Percentiles rank a stretch among this genome's conserved stretches.
These are phyloP conservation scores for Mortierella sp. DNA, from an alignment of 371 early-diverging fungal species.

Conservation along the genomic window DNA sequence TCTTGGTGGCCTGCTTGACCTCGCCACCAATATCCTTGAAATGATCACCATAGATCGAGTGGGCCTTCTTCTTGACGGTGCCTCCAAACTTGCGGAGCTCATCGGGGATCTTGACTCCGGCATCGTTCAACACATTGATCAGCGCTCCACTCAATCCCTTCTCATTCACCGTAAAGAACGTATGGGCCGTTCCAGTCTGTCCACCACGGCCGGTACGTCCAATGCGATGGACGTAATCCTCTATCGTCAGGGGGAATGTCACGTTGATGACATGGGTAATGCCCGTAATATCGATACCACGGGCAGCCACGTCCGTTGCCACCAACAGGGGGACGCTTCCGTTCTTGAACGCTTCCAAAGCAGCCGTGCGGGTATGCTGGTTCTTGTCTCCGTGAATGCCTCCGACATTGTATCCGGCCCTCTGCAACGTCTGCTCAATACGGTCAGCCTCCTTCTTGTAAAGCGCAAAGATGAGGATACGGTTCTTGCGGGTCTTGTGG, in stretches of 20 bases:
- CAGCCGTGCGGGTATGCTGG: constrained; percentile 79
- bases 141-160: constrained; percentile 91
- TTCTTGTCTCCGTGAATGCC: constrained; percentile 90
- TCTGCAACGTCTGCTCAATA: constrained; percentile 76
- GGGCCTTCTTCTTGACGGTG: constrained; percentile 97
- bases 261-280: constrained; percentile 99
- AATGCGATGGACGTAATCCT: constrained; percentile 95
- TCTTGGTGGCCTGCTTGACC: constrained; percentile 88
- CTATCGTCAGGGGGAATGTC: constrained; percentile 97
- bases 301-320: constrained; percentile 96
- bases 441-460: constrained; percentile 96
- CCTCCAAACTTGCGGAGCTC: constrained; percentile 93
- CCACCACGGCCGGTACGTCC: constrained; percentile 99
- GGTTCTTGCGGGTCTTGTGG: constrained; percentile 83
- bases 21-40: constrained; percentile 90
- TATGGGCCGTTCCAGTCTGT: constrained; percentile 89
- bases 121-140: constrained; percentile 92
- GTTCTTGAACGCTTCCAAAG: constrained; percentile 79
- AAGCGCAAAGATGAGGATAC: constrained; percentile 90
- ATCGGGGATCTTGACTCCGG: constrained; percentile 89
- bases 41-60: constrained; percentile 95
- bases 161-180: constrained; percentile 96
- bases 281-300: constrained; percentile 97
- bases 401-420: constrained; percentile 86
- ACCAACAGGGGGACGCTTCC: constrained; percentile 84